Evolutionary conservation across 2,329 filamentous ascomycete genomes (phyloP).

Genomic region (Fusarium sp.): DNA sequence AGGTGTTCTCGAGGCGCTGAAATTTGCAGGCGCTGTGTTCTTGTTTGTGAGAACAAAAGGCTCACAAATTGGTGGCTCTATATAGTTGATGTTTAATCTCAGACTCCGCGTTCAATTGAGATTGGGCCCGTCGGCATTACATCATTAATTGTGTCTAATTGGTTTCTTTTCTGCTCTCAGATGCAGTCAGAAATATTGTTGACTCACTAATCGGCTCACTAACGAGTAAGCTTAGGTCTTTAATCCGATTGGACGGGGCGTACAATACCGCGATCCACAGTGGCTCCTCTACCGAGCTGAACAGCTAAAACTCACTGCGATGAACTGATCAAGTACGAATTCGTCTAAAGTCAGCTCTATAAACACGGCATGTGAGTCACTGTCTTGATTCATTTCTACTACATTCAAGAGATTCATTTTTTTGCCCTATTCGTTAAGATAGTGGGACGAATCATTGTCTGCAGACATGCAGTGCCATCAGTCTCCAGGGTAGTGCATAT

Average conservation of each 20-base stretch:
- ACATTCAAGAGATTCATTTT: background rate
- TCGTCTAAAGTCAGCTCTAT: background rate
- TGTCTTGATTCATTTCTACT: accelerated
- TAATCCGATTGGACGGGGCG: background rate
- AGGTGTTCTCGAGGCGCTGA: background rate
- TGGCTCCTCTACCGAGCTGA: background rate
- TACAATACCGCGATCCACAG: accelerated
- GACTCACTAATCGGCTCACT: background rate
- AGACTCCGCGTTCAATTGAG: too few relatives aligned
- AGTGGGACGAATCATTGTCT: too few relatives aligned
- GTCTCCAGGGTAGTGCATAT: background rate
- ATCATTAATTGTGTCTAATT: background rate
- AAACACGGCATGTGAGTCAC: background rate
- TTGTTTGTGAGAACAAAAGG: too few relatives aligned
- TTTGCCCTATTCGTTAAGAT: background rate
- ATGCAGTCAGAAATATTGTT: background rate
- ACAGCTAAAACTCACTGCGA: background rate
- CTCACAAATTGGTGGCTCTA: too few relatives aligned
- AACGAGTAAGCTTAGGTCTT: background rate
- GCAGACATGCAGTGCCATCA: too few relatives aligned
- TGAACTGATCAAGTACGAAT: background rate
- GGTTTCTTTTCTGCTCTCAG: background rate
- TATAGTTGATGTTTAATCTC: too few relatives aligned
- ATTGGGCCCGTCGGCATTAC: background rate
- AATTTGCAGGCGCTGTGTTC: background rate